Evolutionary conservation across 2,329 filamentous ascomycete species (phyloP).

Genomic region (Sclerotinia minor): DNA sequence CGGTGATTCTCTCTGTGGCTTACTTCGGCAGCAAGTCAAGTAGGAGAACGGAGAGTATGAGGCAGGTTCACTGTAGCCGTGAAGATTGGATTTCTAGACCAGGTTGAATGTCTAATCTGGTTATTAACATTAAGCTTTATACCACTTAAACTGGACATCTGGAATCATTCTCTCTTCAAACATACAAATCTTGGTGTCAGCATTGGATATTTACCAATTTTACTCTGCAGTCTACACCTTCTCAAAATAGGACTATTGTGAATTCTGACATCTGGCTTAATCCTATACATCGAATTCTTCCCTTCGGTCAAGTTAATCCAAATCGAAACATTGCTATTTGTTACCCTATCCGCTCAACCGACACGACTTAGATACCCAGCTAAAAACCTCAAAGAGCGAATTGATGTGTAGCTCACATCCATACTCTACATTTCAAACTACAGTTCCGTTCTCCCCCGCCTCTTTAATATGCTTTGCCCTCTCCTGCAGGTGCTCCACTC

Average conservation of each 20-base stretch:
- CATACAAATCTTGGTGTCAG: no score
- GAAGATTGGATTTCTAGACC: background rate
- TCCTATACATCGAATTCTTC: background rate
- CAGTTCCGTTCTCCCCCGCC: background rate
- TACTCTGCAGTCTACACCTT: no score
- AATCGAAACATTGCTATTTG: background rate
- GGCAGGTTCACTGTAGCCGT: no score
- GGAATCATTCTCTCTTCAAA: no score
- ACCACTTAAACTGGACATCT: background rate
- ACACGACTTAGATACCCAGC: background rate
- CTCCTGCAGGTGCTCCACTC: background rate
- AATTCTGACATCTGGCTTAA: background rate
- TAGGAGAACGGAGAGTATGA: no score
- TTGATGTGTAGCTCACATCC: background rate
- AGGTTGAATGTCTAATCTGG: no score
- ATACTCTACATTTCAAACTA: background rate
- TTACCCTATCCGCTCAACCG: background rate
- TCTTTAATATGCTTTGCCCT: background rate
- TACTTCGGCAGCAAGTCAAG: no score
- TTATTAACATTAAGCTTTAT: no score
- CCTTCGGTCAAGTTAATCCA: background rate
- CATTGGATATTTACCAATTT: no score
- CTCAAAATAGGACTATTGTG: no score
- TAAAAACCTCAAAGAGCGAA: background rate
- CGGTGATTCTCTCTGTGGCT: no score